Evolutionary conservation across 495 filamentous ascomycete species (phyloP).

Genomic region (Penicillium tannophilum): DNA sequence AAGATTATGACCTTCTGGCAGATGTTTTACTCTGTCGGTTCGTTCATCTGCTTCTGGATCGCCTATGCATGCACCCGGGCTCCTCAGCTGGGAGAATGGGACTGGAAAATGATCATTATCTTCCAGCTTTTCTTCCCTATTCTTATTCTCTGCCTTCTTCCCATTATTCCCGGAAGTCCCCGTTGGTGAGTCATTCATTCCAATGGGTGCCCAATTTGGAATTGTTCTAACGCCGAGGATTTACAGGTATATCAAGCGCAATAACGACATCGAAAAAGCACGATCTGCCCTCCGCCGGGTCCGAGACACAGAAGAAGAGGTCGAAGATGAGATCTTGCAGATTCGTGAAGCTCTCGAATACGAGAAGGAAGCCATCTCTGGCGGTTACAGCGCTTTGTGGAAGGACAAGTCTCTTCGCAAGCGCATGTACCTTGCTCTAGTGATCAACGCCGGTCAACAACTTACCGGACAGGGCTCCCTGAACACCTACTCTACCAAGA

Average conservation of each 20-base stretch:
- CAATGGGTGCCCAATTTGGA: not conserved
- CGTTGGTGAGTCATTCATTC: constrained; percentile 45
- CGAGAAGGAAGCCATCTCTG: constrained; percentile 62
- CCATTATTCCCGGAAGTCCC: constrained; percentile 60
- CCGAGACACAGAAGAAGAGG: constrained; percentile 59
- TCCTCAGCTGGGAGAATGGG: constrained; percentile 57
- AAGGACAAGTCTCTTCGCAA: constrained; percentile 63
- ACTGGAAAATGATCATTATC: constrained; percentile 64
- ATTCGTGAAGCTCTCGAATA: constrained; percentile 64
- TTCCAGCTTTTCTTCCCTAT: constrained; percentile 61
- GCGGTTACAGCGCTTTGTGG: constrained; percentile 58
- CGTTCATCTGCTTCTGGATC: constrained; percentile 66
- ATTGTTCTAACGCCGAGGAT: not conserved
- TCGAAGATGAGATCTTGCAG: constrained; percentile 57
- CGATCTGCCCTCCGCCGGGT: constrained; percentile 50
- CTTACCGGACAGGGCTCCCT: constrained; percentile 63
- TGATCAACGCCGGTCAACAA: constrained; percentile 64
- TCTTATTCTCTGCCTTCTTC: constrained; percentile 53
- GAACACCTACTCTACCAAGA: constrained; percentile 64
- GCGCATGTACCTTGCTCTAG: constrained; percentile 53
- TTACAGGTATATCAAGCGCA: constrained; percentile 51
- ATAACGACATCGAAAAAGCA: constrained; percentile 57
- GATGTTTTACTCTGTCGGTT: constrained; percentile 65
- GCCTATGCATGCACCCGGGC: constrained; percentile 56
- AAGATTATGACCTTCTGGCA: constrained; percentile 71